Conservation (phyloP, 768 basidiomycete genomes). For the Tylopilus rubrobrunneus region DNA sequence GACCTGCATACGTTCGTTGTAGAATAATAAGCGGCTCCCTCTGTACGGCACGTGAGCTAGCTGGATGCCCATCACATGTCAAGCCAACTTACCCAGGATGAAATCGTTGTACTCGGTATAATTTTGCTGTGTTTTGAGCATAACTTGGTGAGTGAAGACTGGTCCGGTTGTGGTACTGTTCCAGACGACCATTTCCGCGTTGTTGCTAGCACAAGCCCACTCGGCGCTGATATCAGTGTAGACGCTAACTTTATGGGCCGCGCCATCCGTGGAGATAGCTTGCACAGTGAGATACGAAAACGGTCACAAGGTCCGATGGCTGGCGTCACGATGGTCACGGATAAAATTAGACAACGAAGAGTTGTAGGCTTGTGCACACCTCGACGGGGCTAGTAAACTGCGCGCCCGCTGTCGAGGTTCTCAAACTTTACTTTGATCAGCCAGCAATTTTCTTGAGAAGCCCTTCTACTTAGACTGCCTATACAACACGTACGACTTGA, state of each 20-base stretch:
- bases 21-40: slow-evolving; percentile 65
- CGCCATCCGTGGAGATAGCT: slow-evolving; percentile 45
- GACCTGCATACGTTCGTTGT: slow-evolving; percentile 40
- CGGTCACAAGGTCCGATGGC: slow-evolving; percentile 59
- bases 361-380: slow-evolving; percentile 31
- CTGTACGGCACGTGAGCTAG: slow-evolving; percentile 28
- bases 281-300: slow-evolving; percentile 55
- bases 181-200: slow-evolving; percentile 53
- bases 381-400: slow-evolving; percentile 58
- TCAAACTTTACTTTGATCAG: no score
- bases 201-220: slow-evolving; percentile 47
- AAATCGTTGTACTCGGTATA: slow-evolving; percentile 56
- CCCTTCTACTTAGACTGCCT: no score
- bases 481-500: no score
- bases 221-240: slow-evolving; percentile 60
- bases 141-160: slow-evolving; percentile 56
- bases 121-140: slow-evolving; percentile 40
- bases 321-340: slow-evolving; percentile 17
- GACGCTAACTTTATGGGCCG: slow-evolving; percentile 47
- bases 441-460: no score
- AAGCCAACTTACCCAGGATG: slow-evolving; percentile 49
- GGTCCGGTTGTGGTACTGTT: slow-evolving; percentile 38
- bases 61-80: background rate
- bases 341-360: background rate
- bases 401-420: no score